phyloP scores from a whole-genome alignment of 805 yeast genomes.

The Grigorovia jiainica region DNA sequence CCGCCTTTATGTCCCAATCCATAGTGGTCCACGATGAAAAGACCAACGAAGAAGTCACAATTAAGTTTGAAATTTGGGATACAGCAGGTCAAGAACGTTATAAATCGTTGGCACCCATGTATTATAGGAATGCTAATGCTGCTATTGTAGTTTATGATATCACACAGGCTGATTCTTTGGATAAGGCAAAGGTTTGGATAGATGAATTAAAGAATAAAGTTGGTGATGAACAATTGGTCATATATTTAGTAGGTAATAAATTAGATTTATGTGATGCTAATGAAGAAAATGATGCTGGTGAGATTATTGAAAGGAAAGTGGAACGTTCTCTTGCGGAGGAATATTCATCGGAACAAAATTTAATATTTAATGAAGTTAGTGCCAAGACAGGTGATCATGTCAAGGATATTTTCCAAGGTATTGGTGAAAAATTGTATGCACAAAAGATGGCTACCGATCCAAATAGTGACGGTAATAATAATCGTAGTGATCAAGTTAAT shows the following conservation, averaged over 20 bases:
- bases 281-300: conserved; percentile 19
- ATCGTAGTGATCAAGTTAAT: conserved; percentile 10
- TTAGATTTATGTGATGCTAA: conserved; percentile 53
- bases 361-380: conserved; percentile 45
- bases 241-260: conserved; percentile 85
- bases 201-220: conserved; percentile 84
- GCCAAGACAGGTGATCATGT: conserved; percentile 50
- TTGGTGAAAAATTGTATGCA: conserved; percentile 38
- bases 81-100: conserved; percentile 94
- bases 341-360: conserved; percentile 44
- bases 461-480: conserved; percentile 7
- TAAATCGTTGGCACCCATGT: conserved; percentile 75
- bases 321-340: conserved; percentile 38
- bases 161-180: conserved; percentile 59
- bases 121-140: conserved; percentile 68
- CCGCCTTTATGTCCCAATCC: conserved; percentile 87
- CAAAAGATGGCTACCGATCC: conserved; percentile 17
- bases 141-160: conserved; percentile 88
- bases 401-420: conserved; percentile 37
- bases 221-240: conserved; percentile 54
- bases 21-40: conserved; percentile 30
- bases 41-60: conserved; percentile 18
- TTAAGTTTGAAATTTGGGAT: conserved; percentile 74
- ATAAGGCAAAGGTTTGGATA: conserved; percentile 83
- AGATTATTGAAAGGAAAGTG: conserved; percentile 30